Evolutionary conservation across 768 basidiomycete species (phyloP), one percentile per base, ranked within the genome.

Genomic region (Mycena filopes): DNA sequence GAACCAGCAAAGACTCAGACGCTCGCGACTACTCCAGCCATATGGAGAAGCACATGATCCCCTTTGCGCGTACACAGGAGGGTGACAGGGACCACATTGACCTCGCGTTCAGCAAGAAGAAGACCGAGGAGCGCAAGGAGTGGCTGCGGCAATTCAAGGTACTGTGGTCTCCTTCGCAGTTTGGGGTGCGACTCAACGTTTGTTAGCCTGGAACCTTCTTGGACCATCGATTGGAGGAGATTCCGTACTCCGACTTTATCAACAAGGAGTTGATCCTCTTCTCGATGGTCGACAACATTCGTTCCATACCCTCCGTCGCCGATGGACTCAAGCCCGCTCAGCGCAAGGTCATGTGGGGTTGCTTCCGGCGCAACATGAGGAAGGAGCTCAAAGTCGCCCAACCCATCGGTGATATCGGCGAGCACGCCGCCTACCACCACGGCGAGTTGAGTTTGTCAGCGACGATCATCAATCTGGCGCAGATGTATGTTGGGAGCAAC

Each of bases 51-150:
- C 98, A 99, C 74, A 92, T 97, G 86, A 94, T 99, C 59, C 93
- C 95, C 0, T 99, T 99, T 79, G 86, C 92, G 3, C 79, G 89
- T 4, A 89, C 88, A 4, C 88, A 92, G 72, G 86, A 90, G 0
- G 95, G 90, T 3, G 98, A 99, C 70, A 89, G 87, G 47, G 90
- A 89, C 9, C 84, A 98, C 38, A 97, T 99, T 65, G 98, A 99
- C 42, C 89, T 99, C 60, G 98, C 98, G 0, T 99, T 99, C 84
- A 98, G 95, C 82, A 99, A 99, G 87, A 99, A 98, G 84, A 98
- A 97, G 74, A 94, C 96, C 0, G 98, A 99, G 64, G 96, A 98
- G 3, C 90, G 98, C 55, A 99, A 99, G 77, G 98, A 99, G 61
- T 99, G 98, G 98, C 81, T 99, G 15, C 86, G 98, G 25, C 90